Percentiles rank a stretch among this genome's conserved stretches.
These are phyloP conservation scores for Alternaria sp. DNA, from an alignment of 2,329 filamentous ascomycete genomes.

Conservation along the genomic window DNA sequence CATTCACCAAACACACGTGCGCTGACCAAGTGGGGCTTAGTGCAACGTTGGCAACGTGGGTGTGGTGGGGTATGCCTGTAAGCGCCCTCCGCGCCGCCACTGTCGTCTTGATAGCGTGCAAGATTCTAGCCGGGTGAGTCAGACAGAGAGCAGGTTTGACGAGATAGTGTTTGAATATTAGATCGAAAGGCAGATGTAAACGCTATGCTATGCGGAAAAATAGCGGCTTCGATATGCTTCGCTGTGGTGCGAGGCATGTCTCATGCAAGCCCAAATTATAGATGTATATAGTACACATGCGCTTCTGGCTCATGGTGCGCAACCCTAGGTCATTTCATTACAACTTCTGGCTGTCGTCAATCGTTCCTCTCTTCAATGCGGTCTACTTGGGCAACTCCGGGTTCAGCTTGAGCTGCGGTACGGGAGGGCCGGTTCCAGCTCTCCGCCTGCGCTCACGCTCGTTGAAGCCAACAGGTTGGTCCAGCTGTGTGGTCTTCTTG, in stretches of 20 bases:
- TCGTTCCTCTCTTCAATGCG: conserved; percentile 6
- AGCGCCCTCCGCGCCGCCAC: conserved; percentile 8
- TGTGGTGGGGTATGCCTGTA: conserved; percentile 6
- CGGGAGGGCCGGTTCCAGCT: conserved; percentile 67
- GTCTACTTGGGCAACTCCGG: conserved; percentile 33
- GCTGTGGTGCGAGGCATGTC: conserved; percentile 1
- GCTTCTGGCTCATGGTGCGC: conserved; percentile 4
- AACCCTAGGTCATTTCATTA: conserved; percentile 15
- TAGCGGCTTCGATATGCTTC: background rate
- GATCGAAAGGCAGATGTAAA: background rate
- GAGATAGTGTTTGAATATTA: background rate
- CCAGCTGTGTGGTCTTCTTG: conserved; percentile 56
- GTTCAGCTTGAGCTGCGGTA: conserved; percentile 44
- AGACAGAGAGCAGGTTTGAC: background rate
- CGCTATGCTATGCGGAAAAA: conserved; percentile 7
- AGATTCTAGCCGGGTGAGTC: background rate
- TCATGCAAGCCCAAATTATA: conserved; percentile 4
- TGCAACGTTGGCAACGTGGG: conserved; percentile 1
- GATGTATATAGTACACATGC: conserved; percentile 15
- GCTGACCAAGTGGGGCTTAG: conserved; percentile 6
- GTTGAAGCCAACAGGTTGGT: conserved; percentile 56
- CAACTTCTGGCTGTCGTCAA: conserved; percentile 15
- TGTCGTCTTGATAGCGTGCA: background rate
- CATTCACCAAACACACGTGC: conserved; percentile 9
- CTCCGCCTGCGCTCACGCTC: conserved; percentile 69